phyloP scores from a whole-genome alignment of 2,329 filamentous ascomycete genomes.

The Aureobasidium melanogenum region DNA sequence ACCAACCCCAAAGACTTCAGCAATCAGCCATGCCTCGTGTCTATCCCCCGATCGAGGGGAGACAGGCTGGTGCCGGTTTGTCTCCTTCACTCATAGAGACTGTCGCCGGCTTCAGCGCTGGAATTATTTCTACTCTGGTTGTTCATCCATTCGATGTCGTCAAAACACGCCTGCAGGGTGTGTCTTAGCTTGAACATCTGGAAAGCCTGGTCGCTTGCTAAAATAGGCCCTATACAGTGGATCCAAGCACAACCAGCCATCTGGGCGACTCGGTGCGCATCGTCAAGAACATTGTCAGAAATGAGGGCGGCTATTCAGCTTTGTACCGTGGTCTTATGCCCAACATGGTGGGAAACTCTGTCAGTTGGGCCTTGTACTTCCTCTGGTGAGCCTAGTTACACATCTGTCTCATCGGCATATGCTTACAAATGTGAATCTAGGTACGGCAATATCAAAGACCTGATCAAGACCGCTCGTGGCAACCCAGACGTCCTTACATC shows the following conservation, averaged over 20 bases:
- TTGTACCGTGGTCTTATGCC: slow-evolving; percentile 86
- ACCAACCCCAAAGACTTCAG: neutral
- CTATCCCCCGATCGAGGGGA: slow-evolving; percentile 38
- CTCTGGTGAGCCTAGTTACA: slow-evolving; percentile 41
- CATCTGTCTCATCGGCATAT: too few relatives aligned
- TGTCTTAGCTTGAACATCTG: neutral
- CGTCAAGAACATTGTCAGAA: slow-evolving; percentile 40
- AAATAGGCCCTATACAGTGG: slow-evolving; percentile 33
- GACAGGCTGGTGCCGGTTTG: slow-evolving; percentile 43
- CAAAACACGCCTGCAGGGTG: slow-evolving; percentile 80
- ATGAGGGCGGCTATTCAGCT: slow-evolving; percentile 53
- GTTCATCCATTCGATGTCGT: slow-evolving; percentile 92
- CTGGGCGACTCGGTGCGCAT: slow-evolving; percentile 47
- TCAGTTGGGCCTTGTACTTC: slow-evolving; percentile 90
- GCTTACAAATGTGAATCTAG: slow-evolving; percentile 13
- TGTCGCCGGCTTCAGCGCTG: slow-evolving; percentile 81
- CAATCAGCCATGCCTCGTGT: slow-evolving; percentile 37
- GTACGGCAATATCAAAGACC: slow-evolving; percentile 52
- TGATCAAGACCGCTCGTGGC: slow-evolving; percentile 36
- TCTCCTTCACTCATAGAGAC: slow-evolving; percentile 77
- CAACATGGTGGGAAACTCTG: slow-evolving; percentile 83
- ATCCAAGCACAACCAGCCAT: slow-evolving; percentile 39
- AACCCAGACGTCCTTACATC: slow-evolving; percentile 41
- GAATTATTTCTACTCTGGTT: slow-evolving; percentile 73
- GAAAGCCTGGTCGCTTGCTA: slow-evolving; percentile 1